phyloP scores from a whole-genome alignment of 2,329 filamentous ascomycete species.

The Neonectria faginata region DNA sequence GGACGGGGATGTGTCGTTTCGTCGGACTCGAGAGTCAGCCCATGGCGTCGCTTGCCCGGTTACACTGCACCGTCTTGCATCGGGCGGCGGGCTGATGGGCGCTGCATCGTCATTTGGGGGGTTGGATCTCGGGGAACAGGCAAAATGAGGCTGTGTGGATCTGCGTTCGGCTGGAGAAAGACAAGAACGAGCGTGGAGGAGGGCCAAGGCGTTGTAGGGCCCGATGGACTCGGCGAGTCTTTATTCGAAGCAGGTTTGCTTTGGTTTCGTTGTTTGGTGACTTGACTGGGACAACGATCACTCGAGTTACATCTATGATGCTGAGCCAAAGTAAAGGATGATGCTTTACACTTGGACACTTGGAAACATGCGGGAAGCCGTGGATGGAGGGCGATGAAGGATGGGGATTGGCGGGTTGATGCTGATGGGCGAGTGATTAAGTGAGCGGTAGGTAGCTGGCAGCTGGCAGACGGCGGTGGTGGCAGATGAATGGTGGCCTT shows the following conservation, averaged over 20 bases:
- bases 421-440: neutral
- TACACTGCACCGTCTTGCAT: conserved; percentile 9
- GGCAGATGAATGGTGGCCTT: neutral
- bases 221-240: neutral
- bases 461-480: neutral
- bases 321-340: neutral
- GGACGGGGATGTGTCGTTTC: neutral
- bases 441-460: neutral
- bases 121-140: neutral
- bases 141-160: neutral
- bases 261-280: neutral
- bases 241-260: neutral
- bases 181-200: too few relatives aligned
- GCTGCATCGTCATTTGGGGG: neutral
- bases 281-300: neutral
- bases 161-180: neutral
- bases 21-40: conserved; percentile 4
- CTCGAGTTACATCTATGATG: too few relatives aligned
- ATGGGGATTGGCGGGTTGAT: neutral
- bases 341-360: neutral
- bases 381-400: neutral
- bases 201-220: neutral
- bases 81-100: neutral
- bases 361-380: neutral
- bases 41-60: conserved; percentile 8